These are phyloP conservation scores for Xylaria longipes DNA, from an alignment of 495 filamentous ascomycete genomes.

Conservation along the genomic window DNA sequence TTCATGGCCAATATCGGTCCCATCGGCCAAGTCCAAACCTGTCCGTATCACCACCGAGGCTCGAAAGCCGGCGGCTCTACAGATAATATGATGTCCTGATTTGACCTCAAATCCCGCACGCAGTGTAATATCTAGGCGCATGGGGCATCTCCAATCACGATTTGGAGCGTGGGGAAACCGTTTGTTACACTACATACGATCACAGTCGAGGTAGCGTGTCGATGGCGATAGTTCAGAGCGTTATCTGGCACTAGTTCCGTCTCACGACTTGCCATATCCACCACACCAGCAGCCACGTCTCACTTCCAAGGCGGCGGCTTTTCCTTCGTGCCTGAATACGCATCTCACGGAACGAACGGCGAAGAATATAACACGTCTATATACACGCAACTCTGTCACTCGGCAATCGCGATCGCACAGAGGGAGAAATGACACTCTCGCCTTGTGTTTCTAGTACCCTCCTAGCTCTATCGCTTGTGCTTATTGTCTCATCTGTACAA, in stretches of 20 bases:
- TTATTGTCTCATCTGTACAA: background rate
- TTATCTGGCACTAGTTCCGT: background rate
- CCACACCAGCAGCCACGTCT: constrained; percentile 2
- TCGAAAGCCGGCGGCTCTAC: background rate
- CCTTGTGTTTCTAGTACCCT: background rate
- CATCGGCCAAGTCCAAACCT: background rate
- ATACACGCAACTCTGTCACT: background rate
- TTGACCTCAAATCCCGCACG: background rate
- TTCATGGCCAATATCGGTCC: background rate
- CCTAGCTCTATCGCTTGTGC: background rate
- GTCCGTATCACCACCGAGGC: background rate
- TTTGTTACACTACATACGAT: constrained; percentile 2
- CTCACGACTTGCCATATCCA: background rate
- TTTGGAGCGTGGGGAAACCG: background rate
- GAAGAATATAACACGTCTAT: constrained; percentile 8
- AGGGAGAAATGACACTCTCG: background rate
- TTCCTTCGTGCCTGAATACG: background rate
- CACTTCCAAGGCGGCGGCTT: background rate
- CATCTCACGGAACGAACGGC: background rate
- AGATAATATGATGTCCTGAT: background rate
- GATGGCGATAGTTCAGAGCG: background rate
- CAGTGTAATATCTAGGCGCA: background rate
- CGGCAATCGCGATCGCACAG: background rate
- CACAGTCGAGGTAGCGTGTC: background rate
- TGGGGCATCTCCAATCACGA: background rate